A percentile compares a stretch with the other conserved stretches of the same genome.
phyloP scores from a whole-genome alignment of 345 rosid genomes.

The Gossypioides kirkii region DNA sequence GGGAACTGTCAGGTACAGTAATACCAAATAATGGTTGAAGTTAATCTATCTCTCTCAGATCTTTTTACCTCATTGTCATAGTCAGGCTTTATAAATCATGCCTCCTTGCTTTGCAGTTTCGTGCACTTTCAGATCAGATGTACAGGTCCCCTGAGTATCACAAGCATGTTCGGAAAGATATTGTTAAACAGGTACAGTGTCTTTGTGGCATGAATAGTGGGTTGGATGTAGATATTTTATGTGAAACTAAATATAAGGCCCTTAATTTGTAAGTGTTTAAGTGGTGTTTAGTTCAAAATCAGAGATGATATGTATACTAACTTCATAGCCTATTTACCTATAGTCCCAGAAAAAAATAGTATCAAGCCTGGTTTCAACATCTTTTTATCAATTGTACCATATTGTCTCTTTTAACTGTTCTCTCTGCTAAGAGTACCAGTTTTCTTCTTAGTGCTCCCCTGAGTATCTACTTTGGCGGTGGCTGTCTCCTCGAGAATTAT shows the following conservation, averaged over 20 bases:
- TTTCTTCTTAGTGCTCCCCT: neutral
- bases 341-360: neutral
- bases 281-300: neutral
- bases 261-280: neutral
- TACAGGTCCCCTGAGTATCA: constrained; percentile 80
- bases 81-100: constrained; percentile 7
- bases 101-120: constrained; percentile 50
- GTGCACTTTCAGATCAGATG: constrained; percentile 93
- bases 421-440: neutral
- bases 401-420: neutral
- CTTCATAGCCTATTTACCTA: neutral
- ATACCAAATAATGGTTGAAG: neutral
- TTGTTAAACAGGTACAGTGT: constrained; percentile 75
- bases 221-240: neutral
- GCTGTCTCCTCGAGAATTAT: neutral
- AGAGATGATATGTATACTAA: neutral
- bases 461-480: neutral
- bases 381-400: neutral
- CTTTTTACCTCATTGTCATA: neutral
- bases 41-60: neutral
- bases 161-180: constrained; percentile 82
- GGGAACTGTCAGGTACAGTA: constrained; percentile 88
- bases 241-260: neutral
- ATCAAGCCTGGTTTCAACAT: neutral
- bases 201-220: constrained; percentile 14